A percentile compares a stretch with the other conserved stretches of the same genome.
Evolutionary conservation across 73 alveolate species (phyloP).

Genomic region (Paramecium octaurelia): DNA sequence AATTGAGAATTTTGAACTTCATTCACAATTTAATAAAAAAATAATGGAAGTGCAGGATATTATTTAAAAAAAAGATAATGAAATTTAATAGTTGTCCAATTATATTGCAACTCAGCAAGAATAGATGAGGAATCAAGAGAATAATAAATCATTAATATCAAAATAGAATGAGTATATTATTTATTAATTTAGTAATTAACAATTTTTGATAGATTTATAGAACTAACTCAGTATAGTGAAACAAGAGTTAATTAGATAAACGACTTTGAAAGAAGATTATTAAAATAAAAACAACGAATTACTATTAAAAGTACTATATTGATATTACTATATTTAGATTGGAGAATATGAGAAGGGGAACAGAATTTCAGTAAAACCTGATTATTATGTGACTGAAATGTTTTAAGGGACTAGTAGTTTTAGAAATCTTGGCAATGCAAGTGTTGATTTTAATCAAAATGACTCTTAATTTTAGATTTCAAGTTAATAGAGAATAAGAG

Average conservation of each 20-base stretch:
- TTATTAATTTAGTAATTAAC: not conserved
- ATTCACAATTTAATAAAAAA: not conserved
- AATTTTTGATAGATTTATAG: not conserved
- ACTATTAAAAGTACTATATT: not conserved
- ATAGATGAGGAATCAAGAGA: not conserved
- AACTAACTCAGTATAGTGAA: not conserved
- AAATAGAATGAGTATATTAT: not conserved
- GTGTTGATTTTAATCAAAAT: not conserved
- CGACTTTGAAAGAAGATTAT: not conserved
- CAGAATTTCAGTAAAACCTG: not conserved
- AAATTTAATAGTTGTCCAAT: not conserved
- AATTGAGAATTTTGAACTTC: not conserved
- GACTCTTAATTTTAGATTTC: not conserved
- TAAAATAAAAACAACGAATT: not conserved
- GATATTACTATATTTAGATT: not conserved
- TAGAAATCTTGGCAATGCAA: not conserved
- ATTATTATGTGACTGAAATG: not conserved
- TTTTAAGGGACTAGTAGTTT: not conserved
- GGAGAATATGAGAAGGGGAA: not conserved
- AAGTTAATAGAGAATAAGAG: not conserved
- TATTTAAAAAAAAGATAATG: not conserved
- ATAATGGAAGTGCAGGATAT: not conserved
- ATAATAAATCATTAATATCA: not conserved
- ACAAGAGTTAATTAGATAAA: not conserved
- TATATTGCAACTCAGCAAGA: not conserved